Base-by-base conservation (phyloP, 1,139 yeast genomes). In the Debaryomyces udenii region DNA sequence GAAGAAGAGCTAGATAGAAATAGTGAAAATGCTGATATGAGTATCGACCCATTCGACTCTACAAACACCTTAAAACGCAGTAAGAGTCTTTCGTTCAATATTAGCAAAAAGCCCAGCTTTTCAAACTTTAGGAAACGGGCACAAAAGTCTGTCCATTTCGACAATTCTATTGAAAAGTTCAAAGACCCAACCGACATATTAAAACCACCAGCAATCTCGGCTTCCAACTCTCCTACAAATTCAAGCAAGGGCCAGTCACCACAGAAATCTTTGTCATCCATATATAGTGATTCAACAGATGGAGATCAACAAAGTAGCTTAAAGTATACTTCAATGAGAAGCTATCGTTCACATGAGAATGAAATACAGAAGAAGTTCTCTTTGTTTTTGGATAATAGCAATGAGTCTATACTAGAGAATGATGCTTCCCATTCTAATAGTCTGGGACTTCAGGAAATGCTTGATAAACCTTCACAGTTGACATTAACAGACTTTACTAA, bases 1-100 rank as follows among this genome's bases (percentile, higher is more conserved):
- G 43, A 43, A 33, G 41, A 40, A 13, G 45, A 45, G 24, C 29
- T 38, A 11, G 34, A 42, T 9, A 34, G n/a, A 10, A 33, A 30
- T 15, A 27, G 20, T 27, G 49, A 36, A 6, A 33, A 27, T 30
- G 41, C 46, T 1, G 49, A 45, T 18, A 9, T 41, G 24, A 45
- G 49, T 35, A 45, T 45, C 6, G 45, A 45, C 20, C 49, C 49
- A 1, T 45, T 43, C 32, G 49, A 45, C 5, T 24, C 18, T 7
- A 33, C 40, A 6, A 38, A 40, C 10, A 28, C 35, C 9, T 20
- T 45, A 18, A 45, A 40, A 27, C 24, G 49, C 30, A 39, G 45
- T 17, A 45, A 45, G 32, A 43, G 45, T 20, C 31, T 41, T 11
- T 40, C 49, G 4, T 37, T 41, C 31, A 35, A 27, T 24, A 27